Evolutionary conservation across 495 filamentous ascomycete genomes (phyloP), one percentile per base, ranked within the genome.

Genomic region (Xylaria palmicola): DNA sequence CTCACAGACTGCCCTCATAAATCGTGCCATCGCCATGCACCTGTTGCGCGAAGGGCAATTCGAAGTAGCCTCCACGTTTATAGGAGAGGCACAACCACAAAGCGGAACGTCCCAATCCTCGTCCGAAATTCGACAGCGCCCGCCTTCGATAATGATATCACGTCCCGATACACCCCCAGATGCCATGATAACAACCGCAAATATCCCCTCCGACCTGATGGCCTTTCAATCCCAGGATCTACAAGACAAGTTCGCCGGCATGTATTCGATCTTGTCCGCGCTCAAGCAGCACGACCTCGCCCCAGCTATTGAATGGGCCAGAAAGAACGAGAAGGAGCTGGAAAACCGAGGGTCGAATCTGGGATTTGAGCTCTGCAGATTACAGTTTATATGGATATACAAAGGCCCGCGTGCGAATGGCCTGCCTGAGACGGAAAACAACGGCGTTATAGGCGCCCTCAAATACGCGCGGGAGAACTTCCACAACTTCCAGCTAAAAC

Each of bases 21-120:
- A 98, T 71, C 82, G 92, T 22, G 94, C 94, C 20, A 94, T 98
- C 56, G 90, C 90, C 3, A 97, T 98, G 92, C 94, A 98, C 72
- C 80, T 98, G 13, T 83, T 98, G 17, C 87, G 94, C 22, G 95
- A 98, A 78, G 94, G 94, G 36, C 89, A 96, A 70, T 98, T 98
- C 72, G 78, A 74, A 15, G 93, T 97, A 1, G 93, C 93, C 3
- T 81, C 86, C 4, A 91, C 88, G 4, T 97, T 97, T 60, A 81
- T 93, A 19, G 74, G 76, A 10, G 93, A 97, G 66, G 75, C 77
- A 3, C 73, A 78, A 44, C 62, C 70, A 8, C 62, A 55, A 56
- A 22, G 49, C 47, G n/a, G 60, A 10, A 26, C 56, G 20, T 8
- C 48, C 44, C 50, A 57, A 47, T 17, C 60, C 7, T 22, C 30